These are phyloP conservation scores for Castanea sativa DNA, from an alignment of 306 rosid species.

Conservation along the genomic window DNA sequence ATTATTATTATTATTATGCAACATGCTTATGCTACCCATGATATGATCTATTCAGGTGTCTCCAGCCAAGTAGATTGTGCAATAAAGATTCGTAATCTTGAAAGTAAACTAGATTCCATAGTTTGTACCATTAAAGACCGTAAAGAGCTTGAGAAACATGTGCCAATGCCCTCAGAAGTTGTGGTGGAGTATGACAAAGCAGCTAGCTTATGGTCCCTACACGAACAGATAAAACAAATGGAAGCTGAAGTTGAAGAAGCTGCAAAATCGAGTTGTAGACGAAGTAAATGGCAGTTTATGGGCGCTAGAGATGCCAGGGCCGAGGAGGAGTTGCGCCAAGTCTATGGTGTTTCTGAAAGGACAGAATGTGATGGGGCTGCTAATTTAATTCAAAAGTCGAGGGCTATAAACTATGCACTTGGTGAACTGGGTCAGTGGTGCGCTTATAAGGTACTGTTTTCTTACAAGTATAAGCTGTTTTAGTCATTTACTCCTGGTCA, in stretches of 20 bases:
- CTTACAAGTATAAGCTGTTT: conserved; percentile 12
- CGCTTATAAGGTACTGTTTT: conserved; percentile 70
- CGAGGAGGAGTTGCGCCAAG: conserved; percentile 93
- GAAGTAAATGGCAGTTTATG: conserved; percentile 99
- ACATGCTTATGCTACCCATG: conserved; percentile 4
- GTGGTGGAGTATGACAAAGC: conserved; percentile 97
- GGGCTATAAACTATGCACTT: conserved; percentile 98
- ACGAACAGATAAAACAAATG: conserved; percentile 94
- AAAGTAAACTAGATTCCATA: conserved; percentile 92
- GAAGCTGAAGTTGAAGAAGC: conserved; percentile 97
- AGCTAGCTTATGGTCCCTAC: conserved; percentile 85
- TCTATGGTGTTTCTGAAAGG: conserved; percentile 98
- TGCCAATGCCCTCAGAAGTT: conserved; percentile 93
- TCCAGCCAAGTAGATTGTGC: conserved; percentile 98
- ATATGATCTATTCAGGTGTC: conserved; percentile 73
- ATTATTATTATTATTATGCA: neutral
- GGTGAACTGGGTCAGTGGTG: conserved; percentile 99
- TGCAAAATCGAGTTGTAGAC: conserved; percentile 88
- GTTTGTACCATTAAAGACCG: conserved; percentile 98
- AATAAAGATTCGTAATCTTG: conserved; percentile 96
- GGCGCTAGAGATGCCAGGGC: conserved; percentile 99
- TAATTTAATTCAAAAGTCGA: conserved; percentile 83
- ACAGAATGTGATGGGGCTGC: conserved; percentile 99
- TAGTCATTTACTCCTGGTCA: conserved; percentile 8
- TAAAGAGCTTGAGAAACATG: conserved; percentile 95